Conservation (phyloP, 2,329 filamentous ascomycete species). For the Aspergillus costaricaensis region DNA sequence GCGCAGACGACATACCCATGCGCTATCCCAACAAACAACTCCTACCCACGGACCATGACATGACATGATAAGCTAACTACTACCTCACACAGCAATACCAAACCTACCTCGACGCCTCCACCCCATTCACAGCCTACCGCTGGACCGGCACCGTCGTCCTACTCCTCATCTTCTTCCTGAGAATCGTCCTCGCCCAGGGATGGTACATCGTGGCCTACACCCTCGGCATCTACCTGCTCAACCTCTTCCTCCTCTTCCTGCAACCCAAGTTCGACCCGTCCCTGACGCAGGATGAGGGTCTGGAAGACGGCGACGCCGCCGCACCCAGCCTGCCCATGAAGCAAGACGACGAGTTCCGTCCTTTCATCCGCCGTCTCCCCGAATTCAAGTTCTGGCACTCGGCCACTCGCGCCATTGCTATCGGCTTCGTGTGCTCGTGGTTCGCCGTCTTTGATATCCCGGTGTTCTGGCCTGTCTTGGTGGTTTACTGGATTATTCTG, state of each 20-base stretch:
- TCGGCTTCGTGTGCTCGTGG: slow-evolving; percentile 87
- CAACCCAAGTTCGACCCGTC: slow-evolving; percentile 98
- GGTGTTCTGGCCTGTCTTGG: slow-evolving; percentile 97
- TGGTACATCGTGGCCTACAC: slow-evolving; percentile 99
- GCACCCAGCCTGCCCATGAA: slow-evolving; percentile 76
- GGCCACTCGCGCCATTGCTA: slow-evolving; percentile 80
- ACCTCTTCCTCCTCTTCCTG: slow-evolving; percentile 97
- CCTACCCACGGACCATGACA: neutral
- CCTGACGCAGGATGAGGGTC: slow-evolving; percentile 89
- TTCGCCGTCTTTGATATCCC: slow-evolving; percentile 94
- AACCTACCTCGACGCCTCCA: slow-evolving; percentile 89
- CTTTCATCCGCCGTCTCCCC: slow-evolving; percentile 91
- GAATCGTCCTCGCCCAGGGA: slow-evolving; percentile 89
- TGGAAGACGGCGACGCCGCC: slow-evolving; percentile 85
- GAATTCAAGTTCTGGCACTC: slow-evolving; percentile 99
- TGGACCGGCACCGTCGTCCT: slow-evolving; percentile 81
- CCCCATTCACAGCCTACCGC: slow-evolving; percentile 84
- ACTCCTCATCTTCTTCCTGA: slow-evolving; percentile 79
- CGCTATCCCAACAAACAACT: neutral
- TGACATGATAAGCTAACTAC: no score
- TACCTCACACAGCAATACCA: slow-evolving; percentile 73
- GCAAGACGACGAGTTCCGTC: slow-evolving; percentile 95
- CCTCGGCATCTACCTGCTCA: slow-evolving; percentile 96
- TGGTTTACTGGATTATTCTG: slow-evolving; percentile 98
- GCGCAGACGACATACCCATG: neutral